These are phyloP conservation scores for Fusarium protoensiforme DNA, from an alignment of 2,329 filamentous ascomycete species.

Conservation along the genomic window DNA sequence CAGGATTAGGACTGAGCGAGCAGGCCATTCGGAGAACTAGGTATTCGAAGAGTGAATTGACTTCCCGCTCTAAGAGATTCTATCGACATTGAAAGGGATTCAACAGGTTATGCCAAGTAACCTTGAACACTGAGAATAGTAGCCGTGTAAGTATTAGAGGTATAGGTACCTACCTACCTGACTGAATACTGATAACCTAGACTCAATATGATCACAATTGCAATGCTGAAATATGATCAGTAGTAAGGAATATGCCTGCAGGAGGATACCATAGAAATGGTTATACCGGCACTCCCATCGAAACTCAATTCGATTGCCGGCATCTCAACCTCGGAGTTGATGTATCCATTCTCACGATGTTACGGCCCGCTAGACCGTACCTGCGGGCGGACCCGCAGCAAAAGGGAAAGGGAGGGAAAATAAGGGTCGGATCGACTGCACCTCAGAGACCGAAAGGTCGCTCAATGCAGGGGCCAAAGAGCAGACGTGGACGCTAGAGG, in stretches of 20 bases:
- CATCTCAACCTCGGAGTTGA: not conserved
- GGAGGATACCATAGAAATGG: not conserved
- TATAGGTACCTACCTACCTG: not conserved
- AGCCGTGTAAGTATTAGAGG: not conserved
- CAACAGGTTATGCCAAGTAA: not conserved
- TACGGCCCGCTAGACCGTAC: not conserved
- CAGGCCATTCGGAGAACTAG: not conserved
- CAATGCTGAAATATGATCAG: not conserved
- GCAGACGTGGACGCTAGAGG: not conserved
- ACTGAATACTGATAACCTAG: not conserved
- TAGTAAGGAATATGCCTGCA: not conserved
- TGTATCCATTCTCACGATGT: not conserved
- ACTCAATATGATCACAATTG: not conserved
- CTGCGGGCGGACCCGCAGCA: not conserved
- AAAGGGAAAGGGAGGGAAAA: not conserved
- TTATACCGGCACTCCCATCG: not conserved
- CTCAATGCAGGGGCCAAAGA: not conserved
- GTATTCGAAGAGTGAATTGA: not conserved
- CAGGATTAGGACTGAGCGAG: not conserved
- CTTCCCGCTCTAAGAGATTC: too few species aligned
- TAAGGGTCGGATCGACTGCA: conserved; percentile 3
- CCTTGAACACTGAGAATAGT: not conserved
- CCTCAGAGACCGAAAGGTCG: not conserved
- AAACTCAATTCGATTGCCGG: not conserved
- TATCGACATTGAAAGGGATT: too few species aligned